phyloP scores from a whole-genome alignment of 1,139 yeast genomes.

The Protomyces pachydermus region DNA sequence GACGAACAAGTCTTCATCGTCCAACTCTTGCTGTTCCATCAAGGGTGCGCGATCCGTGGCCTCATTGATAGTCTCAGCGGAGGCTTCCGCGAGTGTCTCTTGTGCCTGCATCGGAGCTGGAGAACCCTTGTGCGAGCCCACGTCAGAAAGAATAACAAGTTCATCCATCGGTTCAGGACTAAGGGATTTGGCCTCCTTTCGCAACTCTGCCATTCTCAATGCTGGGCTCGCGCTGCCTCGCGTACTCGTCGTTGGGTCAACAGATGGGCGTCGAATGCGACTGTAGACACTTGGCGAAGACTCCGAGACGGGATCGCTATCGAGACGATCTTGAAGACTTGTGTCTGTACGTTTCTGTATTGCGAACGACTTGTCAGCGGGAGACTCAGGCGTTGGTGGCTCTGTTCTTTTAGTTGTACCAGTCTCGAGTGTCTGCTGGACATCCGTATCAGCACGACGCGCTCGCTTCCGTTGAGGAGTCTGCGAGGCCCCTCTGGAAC shows the following conservation, averaged over 20 bases:
- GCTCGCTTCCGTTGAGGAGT: background rate
- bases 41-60: background rate
- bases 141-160: background rate
- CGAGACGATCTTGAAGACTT: background rate
- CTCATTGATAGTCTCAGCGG: background rate
- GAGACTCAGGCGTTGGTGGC: background rate
- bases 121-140: background rate
- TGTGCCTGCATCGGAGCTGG: background rate
- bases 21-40: conserved; percentile 1
- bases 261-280: conserved; percentile 5
- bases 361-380: background rate
- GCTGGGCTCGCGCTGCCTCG: background rate
- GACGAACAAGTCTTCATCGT: conserved; percentile 20
- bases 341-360: background rate
- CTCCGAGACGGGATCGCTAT: conserved; percentile 17
- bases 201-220: background rate
- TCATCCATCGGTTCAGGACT: background rate
- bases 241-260: background rate
- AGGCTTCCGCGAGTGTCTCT: background rate
- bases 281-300: conserved; percentile 16
- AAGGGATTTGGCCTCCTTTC: background rate
- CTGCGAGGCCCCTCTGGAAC: background rate
- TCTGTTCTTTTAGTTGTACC: too few relatives aligned
- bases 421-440: too few relatives aligned
- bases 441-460: background rate